Evolutionary conservation across 306 rosid species (phyloP), one percentile per base, ranked within the genome.

Genomic region (Glycine tomentella): DNA sequence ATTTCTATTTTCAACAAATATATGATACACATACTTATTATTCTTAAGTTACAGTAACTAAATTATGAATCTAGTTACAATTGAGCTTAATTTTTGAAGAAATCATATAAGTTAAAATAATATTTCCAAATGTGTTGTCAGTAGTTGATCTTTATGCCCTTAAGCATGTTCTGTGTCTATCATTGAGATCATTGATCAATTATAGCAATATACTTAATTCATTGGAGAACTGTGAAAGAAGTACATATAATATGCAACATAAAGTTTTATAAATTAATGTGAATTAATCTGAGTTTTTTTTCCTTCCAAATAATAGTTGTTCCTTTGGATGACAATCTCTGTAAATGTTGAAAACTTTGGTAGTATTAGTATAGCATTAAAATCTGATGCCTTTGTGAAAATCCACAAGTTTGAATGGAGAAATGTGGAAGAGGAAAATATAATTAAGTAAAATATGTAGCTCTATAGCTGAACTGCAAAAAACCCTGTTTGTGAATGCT

Each of bases 1-100:
- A 7, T 57, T 72, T 72, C 58, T 11, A 2, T 25, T 36, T 34
- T 71, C 62, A 71, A 71, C 31, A 50, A 51, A 36, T 72, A 51
- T 36, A 53, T 6, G 34, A 38, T 4, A n/a, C 34, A 73, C 9
- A 34, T 33, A 51, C 14, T 3, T 51, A 38, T 42, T 17, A 74
- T 56, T 74, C 56, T 57, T 8, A 42, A 74, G 13, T 53, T 17
- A 40, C 56, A 6, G 10, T 3, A 53, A 55, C 36, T 8, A 14
- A 12, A 34, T 72, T 17, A 56, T 56, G 34, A 56, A 56, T 40
- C 4, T 17, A 42, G 49, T 38, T 38, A 38, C 44, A 38, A 1
- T 38, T 38, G 0, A 38, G 0, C 44, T 4, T 38, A 38, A 38
- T 38, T 38, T 38, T 38, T 38, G 44, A 38, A 38, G 44, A 3